Evolutionary conservation across 805 yeast genomes (phyloP).

Genomic region (Babjeviella inositovora): DNA sequence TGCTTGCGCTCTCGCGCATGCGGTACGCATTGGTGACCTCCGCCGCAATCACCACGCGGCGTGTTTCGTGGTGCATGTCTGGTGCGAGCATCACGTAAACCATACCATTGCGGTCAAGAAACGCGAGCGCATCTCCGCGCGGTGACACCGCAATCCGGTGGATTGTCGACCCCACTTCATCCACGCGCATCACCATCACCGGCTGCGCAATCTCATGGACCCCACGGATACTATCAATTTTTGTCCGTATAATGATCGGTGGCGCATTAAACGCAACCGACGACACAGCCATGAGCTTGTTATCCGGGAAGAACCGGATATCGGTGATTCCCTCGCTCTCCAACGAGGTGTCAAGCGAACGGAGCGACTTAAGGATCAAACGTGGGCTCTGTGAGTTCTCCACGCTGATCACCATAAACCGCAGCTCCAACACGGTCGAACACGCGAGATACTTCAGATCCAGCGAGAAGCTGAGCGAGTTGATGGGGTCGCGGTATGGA

Average conservation of each 20-base stretch:
- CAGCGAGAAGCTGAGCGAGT: conserved; percentile 54
- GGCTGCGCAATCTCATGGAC: conserved; percentile 38
- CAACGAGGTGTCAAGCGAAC: conserved; percentile 45
- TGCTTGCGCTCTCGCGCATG: conserved; percentile 61
- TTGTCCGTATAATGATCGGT: conserved; percentile 53
- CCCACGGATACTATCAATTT: conserved; percentile 25
- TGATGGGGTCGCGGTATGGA: conserved; percentile 80
- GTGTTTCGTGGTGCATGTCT: conserved; percentile 35
- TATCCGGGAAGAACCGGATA: conserved; percentile 55
- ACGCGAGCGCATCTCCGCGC: conserved; percentile 73
- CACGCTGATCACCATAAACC: conserved; percentile 64
- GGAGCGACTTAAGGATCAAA: conserved; percentile 48
- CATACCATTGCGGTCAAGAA: conserved; percentile 63
- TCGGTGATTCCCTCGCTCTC: conserved; percentile 88
- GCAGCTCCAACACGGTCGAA: conserved; percentile 60
- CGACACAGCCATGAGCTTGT: conserved; percentile 31
- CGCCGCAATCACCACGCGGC: conserved; percentile 52
- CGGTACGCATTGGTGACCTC: conserved; percentile 68
- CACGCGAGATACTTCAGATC: conserved; percentile 61
- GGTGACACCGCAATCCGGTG: conserved; percentile 70
- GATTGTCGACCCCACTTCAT: conserved; percentile 69
- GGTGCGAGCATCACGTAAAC: conserved; percentile 57
- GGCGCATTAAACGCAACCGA: conserved; percentile 50
- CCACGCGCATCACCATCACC: conserved; percentile 40
- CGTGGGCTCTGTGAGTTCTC: conserved; percentile 48